These are phyloP conservation scores for Eustoma russellianum DNA, from an alignment of 257 asterid genomes.

Conservation along the genomic window DNA sequence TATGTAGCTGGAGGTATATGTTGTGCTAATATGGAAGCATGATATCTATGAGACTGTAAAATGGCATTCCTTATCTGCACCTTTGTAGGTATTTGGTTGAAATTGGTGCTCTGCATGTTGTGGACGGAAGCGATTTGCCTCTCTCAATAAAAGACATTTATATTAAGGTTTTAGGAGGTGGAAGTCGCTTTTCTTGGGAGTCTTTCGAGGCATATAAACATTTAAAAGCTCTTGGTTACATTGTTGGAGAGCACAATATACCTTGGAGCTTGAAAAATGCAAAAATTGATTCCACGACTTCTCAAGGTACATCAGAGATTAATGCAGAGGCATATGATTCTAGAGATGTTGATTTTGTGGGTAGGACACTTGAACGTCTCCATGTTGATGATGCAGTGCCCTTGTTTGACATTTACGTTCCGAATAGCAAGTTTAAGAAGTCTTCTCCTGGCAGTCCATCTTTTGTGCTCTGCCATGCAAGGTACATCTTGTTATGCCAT, in stretches of 20 bases:
- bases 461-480: slow-evolving; percentile 46
- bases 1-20: too few species aligned
- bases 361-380: slow-evolving; percentile 31
- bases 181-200: slow-evolving; percentile 56
- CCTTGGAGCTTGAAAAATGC: slow-evolving; percentile 54
- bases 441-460: slow-evolving; percentile 64
- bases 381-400: slow-evolving; percentile 44
- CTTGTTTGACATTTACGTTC: slow-evolving; percentile 57
- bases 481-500: slow-evolving; percentile 29
- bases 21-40: too few species aligned
- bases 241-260: slow-evolving; percentile 58
- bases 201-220: slow-evolving; percentile 64
- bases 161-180: slow-evolving; percentile 33
- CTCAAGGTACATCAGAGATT: slow-evolving; percentile 13
- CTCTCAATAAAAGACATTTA: slow-evolving; percentile 44
- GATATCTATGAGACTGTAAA: too few species aligned
- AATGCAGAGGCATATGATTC: slow-evolving; percentile 9
- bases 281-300: slow-evolving; percentile 10
- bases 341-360: slow-evolving; percentile 13
- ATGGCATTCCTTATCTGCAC: too few species aligned
- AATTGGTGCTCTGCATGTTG: slow-evolving; percentile 62
- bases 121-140: slow-evolving; percentile 22
- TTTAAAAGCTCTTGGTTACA: slow-evolving; percentile 74
- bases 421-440: slow-evolving; percentile 77
- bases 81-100: slow-evolving; percentile 50